Evolutionary conservation across 129 eudicot species (phyloP), one percentile per base, ranked within the genome.

Genomic region (Arctium minus): DNA sequence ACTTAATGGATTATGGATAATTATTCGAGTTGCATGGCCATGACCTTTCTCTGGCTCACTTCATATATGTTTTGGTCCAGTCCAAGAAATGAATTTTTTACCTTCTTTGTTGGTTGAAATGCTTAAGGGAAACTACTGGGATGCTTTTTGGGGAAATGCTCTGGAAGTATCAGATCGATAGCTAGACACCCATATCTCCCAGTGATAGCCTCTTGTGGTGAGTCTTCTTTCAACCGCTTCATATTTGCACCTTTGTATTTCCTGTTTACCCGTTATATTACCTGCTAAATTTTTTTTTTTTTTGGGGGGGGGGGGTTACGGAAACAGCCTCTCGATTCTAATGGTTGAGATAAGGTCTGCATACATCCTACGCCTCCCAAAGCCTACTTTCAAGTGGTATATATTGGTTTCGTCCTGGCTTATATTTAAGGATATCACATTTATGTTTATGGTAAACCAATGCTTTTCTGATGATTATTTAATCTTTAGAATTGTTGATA

Each of bases 181-280:
- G 92, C 88, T 56, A 85, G 96, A 96, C 79, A 96, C 79, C 94
- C 97, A 1, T 83, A 92, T 72, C 92, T 89, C 29, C 97, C 99
- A n/a, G 91, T 96, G 40, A 84, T 96, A 85, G 99, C 99, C 39
- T 96, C 99, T 44, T 93, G 98, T 81, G 98, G 99, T 96, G 76
- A 86, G 98, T 85, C 50, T 33, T 48, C 40, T n/a, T 74, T 72
- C 29, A 78, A 65, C 72, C 38, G 29, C 37, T 73, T 85, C 60
- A 13, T 44, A 62, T 64, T 46, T 80, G 38, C 73, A 62, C 8
- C 50, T 32, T 72, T 62, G 60, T 44, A 44, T 44, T 44, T 44
- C 50, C 12, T 2, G 50, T 7, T 42, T 7, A 5, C 10, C 48
- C 1, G 37, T 35, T 35, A 35, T 35, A 35, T 35, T 35, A 35